Base-by-base conservation (phyloP, 208 protist species). In the Herpetomonas tarakana region DNA sequence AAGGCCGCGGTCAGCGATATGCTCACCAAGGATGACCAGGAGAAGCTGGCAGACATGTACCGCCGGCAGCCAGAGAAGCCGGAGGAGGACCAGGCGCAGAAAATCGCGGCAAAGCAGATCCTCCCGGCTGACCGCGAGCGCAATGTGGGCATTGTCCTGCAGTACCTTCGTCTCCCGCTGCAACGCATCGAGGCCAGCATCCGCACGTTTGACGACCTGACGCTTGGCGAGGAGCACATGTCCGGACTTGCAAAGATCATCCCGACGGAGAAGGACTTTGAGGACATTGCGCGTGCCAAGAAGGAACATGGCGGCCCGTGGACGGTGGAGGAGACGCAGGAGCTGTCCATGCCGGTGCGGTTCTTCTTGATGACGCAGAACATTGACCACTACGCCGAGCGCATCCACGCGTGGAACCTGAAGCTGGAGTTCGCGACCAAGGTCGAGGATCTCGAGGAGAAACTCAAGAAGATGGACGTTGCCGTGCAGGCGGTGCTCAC, bases 301-400 rank as follows among this genome's bases (percentile, higher is more conserved):
- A 57, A 62, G 63, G 60, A 56, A 49, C 65, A 86, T 53, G 68
- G 84, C 29, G 52, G 52, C n/a, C 25, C 56, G 27, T 84, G 72
- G 73, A 68, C 62, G 16, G 62, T 47, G 6, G 60, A 61, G 54
- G 71, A 88, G 52, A 58, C 79, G 29, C 81, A 84, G 52, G 59
- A 77, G 50, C 62, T 87, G 21, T 73, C 70, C 9, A 26, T 71
- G 7, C 54, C 83, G 0, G 81, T 88, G 18, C 77, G 78, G 0
- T 93, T 91, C 57, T 86, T 91, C 35, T 38, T 93, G 19, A 93
- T 93, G 87, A 86, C 78, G 24, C 54, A 66, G 58, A 68, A 58
- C 50, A 83, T 93, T 61, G 76, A 83, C 44, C 58, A 82, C 56
- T 91, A 91, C 65, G 81, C 56, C 14, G 74, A 89, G 30, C 68